phyloP scores from a whole-genome alignment of 2,329 filamentous ascomycete genomes.

The Penicillium sp. region DNA sequence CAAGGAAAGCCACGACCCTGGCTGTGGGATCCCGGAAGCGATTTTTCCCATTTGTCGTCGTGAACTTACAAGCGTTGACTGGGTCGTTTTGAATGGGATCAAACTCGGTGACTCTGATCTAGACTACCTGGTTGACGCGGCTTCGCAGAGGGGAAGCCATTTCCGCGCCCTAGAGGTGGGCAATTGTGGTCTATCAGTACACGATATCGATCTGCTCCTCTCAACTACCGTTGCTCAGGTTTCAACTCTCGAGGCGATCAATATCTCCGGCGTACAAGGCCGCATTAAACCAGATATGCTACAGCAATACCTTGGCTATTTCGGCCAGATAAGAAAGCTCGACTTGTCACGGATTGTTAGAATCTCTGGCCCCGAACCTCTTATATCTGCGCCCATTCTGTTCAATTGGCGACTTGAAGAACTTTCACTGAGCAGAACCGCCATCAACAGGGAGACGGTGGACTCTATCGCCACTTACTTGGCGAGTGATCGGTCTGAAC shows the following conservation, averaged over 20 bases:
- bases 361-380: constrained; percentile 65
- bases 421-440: constrained; percentile 66
- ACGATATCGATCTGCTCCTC: constrained; percentile 62
- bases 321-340: constrained; percentile 68
- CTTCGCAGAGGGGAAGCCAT: constrained; percentile 67
- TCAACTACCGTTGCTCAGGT: constrained; percentile 69
- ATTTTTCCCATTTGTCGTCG: constrained; percentile 70
- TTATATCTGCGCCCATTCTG: constrained; percentile 70
- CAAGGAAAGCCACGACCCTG: constrained; percentile 59
- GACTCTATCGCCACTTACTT: constrained; percentile 70
- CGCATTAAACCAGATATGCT: constrained; percentile 68
- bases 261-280: constrained; percentile 70
- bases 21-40: constrained; percentile 72
- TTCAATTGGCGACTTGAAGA: constrained; percentile 71
- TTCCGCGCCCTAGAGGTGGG: constrained; percentile 71
- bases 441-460: constrained; percentile 65
- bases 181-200: constrained; percentile 60
- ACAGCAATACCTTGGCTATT: constrained; percentile 69
- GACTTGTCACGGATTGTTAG: constrained; percentile 69
- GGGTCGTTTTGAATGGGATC: constrained; percentile 71
- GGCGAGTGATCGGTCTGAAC: constrained; percentile 62
- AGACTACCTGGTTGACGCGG: constrained; percentile 69
- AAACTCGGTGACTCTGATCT: constrained; percentile 73
- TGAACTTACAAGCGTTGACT: constrained; percentile 71
- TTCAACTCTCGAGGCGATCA: constrained; percentile 68